phyloP scores from a whole-genome alignment of 108 stramenopile species.

The Conticribra guillardii region DNA sequence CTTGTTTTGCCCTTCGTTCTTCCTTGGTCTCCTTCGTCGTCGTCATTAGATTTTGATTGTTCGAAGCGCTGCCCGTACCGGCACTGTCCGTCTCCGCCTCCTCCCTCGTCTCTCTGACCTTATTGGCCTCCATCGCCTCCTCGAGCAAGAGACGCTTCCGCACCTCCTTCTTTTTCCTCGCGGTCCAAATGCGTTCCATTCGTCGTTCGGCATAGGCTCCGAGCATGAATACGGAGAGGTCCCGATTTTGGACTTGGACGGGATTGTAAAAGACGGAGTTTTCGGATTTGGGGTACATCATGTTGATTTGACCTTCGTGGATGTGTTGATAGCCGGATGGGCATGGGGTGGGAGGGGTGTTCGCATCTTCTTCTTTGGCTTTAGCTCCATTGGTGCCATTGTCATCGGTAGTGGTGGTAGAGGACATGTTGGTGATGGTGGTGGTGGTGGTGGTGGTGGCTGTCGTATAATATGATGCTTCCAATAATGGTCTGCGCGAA shows the following conservation, averaged over 20 bases:
- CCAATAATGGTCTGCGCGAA: no score
- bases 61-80: not conserved
- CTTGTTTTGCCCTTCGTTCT: slow-evolving; percentile 11
- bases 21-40: slow-evolving; percentile 33
- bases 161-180: slow-evolving; percentile 61
- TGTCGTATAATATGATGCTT: not conserved
- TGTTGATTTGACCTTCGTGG: slow-evolving; percentile 67
- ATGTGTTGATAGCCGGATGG: slow-evolving; percentile 39
- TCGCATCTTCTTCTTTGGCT: not conserved
- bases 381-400: not conserved
- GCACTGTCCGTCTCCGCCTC: not conserved
- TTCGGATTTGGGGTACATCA: slow-evolving; percentile 76
- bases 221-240: slow-evolving; percentile 92
- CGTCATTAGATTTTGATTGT: not conserved
- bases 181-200: slow-evolving; percentile 57
- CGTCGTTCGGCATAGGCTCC: slow-evolving; percentile 84
- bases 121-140: slow-evolving; percentile 14
- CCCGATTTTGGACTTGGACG: slow-evolving; percentile 98
- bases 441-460: not conserved
- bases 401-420: not conserved
- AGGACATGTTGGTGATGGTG: not conserved
- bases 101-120: slow-evolving; percentile 30
- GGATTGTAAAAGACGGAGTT: slow-evolving; percentile 97
- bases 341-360: not conserved
- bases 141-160: slow-evolving; percentile 33